Percentiles rank a stretch among this genome's conserved stretches.
phyloP scores from a whole-genome alignment of 306 rosid species.

The Morella rubra region DNA sequence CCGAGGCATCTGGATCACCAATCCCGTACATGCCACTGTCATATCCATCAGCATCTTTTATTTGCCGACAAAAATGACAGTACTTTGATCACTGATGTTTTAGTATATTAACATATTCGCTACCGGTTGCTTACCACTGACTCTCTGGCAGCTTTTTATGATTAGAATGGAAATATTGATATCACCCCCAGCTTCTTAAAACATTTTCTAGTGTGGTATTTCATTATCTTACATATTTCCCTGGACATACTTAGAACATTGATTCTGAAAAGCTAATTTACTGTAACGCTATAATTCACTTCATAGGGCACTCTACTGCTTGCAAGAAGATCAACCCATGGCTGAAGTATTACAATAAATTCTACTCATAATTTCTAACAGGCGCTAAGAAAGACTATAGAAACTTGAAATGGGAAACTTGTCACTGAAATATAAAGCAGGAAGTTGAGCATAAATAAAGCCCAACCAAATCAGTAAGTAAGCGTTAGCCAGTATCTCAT shows the following conservation, averaged over 20 bases:
- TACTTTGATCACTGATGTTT: background rate
- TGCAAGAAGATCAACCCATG: background rate
- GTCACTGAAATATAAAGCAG: background rate
- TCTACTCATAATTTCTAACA: background rate
- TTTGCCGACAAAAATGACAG: background rate
- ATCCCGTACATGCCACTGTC: background rate
- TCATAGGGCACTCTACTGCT: background rate
- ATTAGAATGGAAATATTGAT: background rate
- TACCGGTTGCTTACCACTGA: background rate
- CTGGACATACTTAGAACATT: background rate
- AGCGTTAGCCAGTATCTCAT: background rate
- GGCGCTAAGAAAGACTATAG: too few relatives aligned
- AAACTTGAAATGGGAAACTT: background rate
- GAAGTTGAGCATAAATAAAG: background rate
- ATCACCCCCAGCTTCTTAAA: background rate
- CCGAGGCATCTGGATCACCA: background rate
- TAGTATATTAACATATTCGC: background rate
- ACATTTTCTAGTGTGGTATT: background rate
- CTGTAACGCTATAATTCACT: background rate
- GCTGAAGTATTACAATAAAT: background rate
- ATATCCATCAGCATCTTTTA: background rate
- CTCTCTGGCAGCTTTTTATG: background rate
- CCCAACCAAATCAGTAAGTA: background rate
- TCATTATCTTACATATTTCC: background rate
- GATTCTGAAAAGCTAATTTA: background rate